These are phyloP conservation scores for Collybiopsis luxurians DNA, from an alignment of 768 basidiomycete species.

Conservation along the genomic window DNA sequence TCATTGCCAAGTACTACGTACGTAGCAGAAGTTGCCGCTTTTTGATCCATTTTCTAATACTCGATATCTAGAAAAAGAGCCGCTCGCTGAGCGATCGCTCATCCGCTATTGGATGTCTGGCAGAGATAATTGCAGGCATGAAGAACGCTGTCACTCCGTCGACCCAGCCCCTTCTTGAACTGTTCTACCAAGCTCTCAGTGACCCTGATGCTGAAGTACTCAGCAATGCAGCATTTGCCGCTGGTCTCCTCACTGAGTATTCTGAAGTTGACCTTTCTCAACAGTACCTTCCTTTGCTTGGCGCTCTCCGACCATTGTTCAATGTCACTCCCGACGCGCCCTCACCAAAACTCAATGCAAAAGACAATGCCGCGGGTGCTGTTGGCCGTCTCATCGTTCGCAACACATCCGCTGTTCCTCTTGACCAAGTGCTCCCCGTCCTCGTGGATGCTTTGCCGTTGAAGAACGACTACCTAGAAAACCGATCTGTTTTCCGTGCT, in stretches of 20 bases:
- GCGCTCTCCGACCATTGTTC: constrained; percentile 81
- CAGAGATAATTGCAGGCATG: constrained; percentile 94
- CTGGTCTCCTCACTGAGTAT: constrained; percentile 88
- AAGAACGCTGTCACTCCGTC: constrained; percentile 82
- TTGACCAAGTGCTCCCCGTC: constrained; percentile 87
- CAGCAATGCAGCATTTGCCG: constrained; percentile 94
- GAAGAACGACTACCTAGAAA: constrained; percentile 86
- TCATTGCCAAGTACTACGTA: constrained; percentile 91
- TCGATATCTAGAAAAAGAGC: constrained; percentile 62
- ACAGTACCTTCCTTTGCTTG: constrained; percentile 79
- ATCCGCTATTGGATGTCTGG: constrained; percentile 88
- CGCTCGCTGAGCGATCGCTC: constrained; percentile 91
- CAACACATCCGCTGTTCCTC: constrained; percentile 75
- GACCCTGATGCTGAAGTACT: constrained; percentile 92
- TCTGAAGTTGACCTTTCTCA: constrained; percentile 75
- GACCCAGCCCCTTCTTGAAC: constrained; percentile 76
- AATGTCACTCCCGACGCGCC: constrained; percentile 58
- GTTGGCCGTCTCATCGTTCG: constrained; percentile 85
- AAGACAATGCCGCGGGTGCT: constrained; percentile 96
- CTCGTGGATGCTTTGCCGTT: constrained; percentile 83
- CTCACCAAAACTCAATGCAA: constrained; percentile 73
- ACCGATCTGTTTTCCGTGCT: constrained; percentile 83
- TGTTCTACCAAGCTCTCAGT: constrained; percentile 79
- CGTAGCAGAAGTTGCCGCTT: constrained; percentile 31
- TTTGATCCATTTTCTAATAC: not conserved